Evolutionary conservation across 2,329 filamentous ascomycete genomes (phyloP).

Genomic region (Claviceps paspali): DNA sequence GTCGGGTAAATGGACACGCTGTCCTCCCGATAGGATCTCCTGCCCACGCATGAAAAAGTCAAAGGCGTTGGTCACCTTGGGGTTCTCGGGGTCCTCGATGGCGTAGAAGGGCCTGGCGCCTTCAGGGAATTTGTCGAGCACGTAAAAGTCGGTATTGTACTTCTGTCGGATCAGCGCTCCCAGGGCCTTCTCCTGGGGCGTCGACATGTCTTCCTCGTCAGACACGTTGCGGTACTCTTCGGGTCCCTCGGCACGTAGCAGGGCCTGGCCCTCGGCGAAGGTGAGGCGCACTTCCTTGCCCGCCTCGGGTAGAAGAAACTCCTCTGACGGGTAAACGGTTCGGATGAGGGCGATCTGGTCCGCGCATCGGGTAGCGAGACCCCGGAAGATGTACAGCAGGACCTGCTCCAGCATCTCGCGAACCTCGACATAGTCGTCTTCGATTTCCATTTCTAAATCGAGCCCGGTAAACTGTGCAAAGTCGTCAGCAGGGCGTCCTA

Average conservation of each 20-base stretch:
- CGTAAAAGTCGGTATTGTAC: slow-evolving; percentile 91
- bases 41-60: slow-evolving; percentile 90
- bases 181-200: slow-evolving; percentile 75
- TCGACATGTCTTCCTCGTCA: slow-evolving; percentile 68
- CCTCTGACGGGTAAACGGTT: slow-evolving; percentile 59
- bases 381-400: slow-evolving; percentile 65
- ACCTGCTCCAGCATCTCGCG: slow-evolving; percentile 56
- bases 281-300: slow-evolving; percentile 64
- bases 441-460: slow-evolving; percentile 82
- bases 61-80: slow-evolving; percentile 43
- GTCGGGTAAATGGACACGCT: slow-evolving; percentile 71
- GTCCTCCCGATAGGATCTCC: slow-evolving; percentile 82
- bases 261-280: slow-evolving; percentile 63
- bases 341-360: slow-evolving; percentile 60
- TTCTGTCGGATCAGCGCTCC: slow-evolving; percentile 76
- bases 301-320: slow-evolving; percentile 58
- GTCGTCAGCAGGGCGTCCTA: too few species aligned
- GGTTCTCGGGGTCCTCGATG: slow-evolving; percentile 25
- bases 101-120: slow-evolving; percentile 48
- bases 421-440: slow-evolving; percentile 64
- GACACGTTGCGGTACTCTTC: slow-evolving; percentile 50
- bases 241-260: slow-evolving; percentile 60
- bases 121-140: slow-evolving; percentile 91
- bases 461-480: slow-evolving; percentile 64
- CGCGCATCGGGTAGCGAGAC: slow-evolving; percentile 35